Conservation (phyloP, 495 filamentous ascomycete species). For the Polyplosphaeria fusca region DNA sequence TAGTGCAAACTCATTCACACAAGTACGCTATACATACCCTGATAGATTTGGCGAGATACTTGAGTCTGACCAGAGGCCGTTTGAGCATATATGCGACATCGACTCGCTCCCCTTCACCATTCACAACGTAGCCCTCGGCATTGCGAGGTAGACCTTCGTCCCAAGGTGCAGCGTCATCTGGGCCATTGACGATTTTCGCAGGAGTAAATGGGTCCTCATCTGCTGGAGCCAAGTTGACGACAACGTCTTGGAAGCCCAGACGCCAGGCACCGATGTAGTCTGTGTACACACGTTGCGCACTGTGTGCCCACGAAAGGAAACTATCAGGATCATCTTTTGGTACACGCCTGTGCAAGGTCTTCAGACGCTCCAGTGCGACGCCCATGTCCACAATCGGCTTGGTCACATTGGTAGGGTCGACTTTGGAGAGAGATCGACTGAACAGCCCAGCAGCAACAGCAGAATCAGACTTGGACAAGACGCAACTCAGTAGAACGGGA, state of each 20-base stretch:
- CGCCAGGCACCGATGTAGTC: slow-evolving; percentile 90
- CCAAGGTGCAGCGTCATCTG: slow-evolving; percentile 51
- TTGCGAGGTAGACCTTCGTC: slow-evolving; percentile 71
- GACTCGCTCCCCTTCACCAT: slow-evolving; percentile 78
- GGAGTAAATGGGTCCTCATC: slow-evolving; percentile 45
- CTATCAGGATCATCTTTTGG: slow-evolving; percentile 65
- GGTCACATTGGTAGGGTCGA: slow-evolving; percentile 63
- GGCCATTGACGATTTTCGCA: slow-evolving; percentile 41
- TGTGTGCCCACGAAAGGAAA: slow-evolving; percentile 76
- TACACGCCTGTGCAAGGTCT: slow-evolving; percentile 72
- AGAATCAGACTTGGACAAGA: slow-evolving; percentile 69
- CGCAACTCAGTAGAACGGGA: slow-evolving; percentile 82
- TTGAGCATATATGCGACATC: slow-evolving; percentile 94
- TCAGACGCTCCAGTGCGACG: slow-evolving; percentile 78
- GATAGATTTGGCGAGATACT: slow-evolving; percentile 80
- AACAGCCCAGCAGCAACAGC: slow-evolving; percentile 68
- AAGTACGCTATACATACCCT: slow-evolving; percentile 49
- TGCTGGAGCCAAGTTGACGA: slow-evolving; percentile 83
- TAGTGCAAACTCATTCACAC: slow-evolving; percentile 25
- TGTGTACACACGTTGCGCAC: slow-evolving; percentile 71
- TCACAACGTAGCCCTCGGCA: slow-evolving; percentile 72
- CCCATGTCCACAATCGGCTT: slow-evolving; percentile 96
- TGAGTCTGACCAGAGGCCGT: slow-evolving; percentile 80
- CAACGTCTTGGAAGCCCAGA: slow-evolving; percentile 90
- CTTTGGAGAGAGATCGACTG: slow-evolving; percentile 47